A percentile compares a stretch with the other conserved stretches of the same genome.
phyloP scores from a whole-genome alignment of 768 basidiomycete genomes.

The Cystofilobasidium capitatum region DNA sequence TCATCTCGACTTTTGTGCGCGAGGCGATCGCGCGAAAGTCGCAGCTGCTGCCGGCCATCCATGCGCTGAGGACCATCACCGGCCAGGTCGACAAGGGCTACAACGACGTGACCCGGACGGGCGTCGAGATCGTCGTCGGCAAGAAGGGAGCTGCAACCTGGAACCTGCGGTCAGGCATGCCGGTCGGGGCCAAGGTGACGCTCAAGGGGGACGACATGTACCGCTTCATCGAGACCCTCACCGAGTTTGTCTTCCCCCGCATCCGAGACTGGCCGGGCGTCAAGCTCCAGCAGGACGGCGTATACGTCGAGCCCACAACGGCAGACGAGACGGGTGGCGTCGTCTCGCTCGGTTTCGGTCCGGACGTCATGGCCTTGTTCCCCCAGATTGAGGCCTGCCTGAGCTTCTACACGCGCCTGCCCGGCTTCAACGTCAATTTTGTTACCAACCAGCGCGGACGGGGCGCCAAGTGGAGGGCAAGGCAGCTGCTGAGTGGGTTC shows the following conservation, averaged over 20 bases:
- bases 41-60: constrained; percentile 70
- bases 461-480: constrained; percentile 82
- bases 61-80: constrained; percentile 75
- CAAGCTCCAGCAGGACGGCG: constrained; percentile 53
- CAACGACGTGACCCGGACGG: constrained; percentile 57
- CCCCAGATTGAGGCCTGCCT: constrained; percentile 92
- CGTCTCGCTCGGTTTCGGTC: constrained; percentile 76
- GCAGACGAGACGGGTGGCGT: constrained; percentile 62
- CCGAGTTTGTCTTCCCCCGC: constrained; percentile 91
- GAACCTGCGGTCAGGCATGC: constrained; percentile 65
- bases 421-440: constrained; percentile 91
- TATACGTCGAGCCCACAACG: constrained; percentile 62
- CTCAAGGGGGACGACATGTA: constrained; percentile 88
- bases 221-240: constrained; percentile 75
- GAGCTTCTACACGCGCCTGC: constrained; percentile 72
- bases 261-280: constrained; percentile 82
- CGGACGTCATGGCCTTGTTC: constrained; percentile 77
- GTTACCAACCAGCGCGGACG: constrained; percentile 75
- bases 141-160: constrained; percentile 65
- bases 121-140: constrained; percentile 60
- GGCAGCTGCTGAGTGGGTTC: constrained; percentile 79
- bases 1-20: constrained; percentile 77
- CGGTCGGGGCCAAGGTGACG: constrained; percentile 81
- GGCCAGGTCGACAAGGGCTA: constrained; percentile 70
- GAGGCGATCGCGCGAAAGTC: constrained; percentile 61